These are phyloP conservation scores for Backusella australiensis DNA, from an alignment of 192 early-diverging fungal genomes.

Conservation along the genomic window DNA sequence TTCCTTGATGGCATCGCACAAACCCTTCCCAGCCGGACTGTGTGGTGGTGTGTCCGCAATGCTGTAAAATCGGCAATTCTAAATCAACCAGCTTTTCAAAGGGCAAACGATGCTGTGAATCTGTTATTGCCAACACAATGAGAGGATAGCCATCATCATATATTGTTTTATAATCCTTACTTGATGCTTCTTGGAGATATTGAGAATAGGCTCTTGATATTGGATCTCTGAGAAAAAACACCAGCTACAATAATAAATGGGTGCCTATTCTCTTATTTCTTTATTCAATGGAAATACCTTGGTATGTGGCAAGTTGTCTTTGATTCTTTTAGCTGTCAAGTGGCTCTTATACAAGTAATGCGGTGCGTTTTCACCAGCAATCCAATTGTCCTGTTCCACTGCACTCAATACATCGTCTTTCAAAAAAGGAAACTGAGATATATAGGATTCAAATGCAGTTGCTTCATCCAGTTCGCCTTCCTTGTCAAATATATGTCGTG, in stretches of 20 bases:
- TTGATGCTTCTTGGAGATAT: conserved; percentile 28
- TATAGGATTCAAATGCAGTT: conserved; percentile 28
- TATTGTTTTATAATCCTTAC: neutral
- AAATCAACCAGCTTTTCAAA: conserved; percentile 33
- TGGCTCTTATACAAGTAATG: conserved; percentile 33
- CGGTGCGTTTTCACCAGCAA: conserved; percentile 34
- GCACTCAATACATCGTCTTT: conserved; percentile 5
- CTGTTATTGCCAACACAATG: neutral
- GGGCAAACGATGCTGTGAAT: conserved; percentile 4
- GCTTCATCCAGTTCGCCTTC: conserved; percentile 11
- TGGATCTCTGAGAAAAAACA: conserved; percentile 50
- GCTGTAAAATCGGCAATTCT: conserved; percentile 31
- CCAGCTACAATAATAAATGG: conserved; percentile 19
- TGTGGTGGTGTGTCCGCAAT: conserved; percentile 32
- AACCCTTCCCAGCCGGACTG: conserved; percentile 35
- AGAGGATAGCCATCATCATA: neutral
- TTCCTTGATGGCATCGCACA: conserved; percentile 34
- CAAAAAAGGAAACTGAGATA: conserved; percentile 27
- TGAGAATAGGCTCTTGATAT: conserved; percentile 52
- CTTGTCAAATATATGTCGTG: conserved; percentile 20
- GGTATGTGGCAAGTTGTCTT: conserved; percentile 44
- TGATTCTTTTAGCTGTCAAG: conserved; percentile 41
- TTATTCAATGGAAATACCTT: conserved; percentile 29
- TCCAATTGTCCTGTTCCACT: conserved; percentile 20
- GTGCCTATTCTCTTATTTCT: neutral